Base-by-base conservation (phyloP, 208 protist species). In the Zelonia costaricensis region DNA sequence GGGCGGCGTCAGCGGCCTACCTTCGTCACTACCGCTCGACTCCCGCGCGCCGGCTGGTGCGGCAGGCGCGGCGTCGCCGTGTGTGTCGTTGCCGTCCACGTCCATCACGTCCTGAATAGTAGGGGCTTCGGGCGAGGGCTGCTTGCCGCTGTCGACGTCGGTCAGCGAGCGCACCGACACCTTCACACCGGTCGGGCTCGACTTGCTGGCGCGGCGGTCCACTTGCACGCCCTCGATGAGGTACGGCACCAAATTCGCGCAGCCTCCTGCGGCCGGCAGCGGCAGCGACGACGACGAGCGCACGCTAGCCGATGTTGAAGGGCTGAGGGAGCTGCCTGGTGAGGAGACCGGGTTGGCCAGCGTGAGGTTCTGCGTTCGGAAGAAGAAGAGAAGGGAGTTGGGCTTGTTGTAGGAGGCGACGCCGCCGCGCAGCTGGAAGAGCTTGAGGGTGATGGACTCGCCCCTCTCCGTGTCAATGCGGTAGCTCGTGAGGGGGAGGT, bases 361-460 rank as follows among this genome's bases (percentile, higher is more conserved):
- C 3, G 72, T 88, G n/a, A 93, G 33, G 55, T 92, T 89, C 36
- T 92, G 74, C 22, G 81, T 73, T 31, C 78, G 51, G 30, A 90
- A 74, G 52, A 74, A 75, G 43, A 95, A 75, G 18, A 80, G 64
- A 8, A 76, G 27, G n/a, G 86, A 87, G 51, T 74, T 65, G 0
- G 58, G 57, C 46, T 71, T 66, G 70, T 95, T 92, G 74, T 83
- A 90, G 33, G 55, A 69, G 8, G 62, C 62, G 5, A 85, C 48
- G 1, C 63, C 69, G n/a, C 66, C 51, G 51, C 55, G 64, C 10
- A 93, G 62, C 60, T 84, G 74, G 25, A 82, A 82, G 22, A 91
- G 59, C 44, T 74, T 72, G 3, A 95, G 68, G 10, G 60, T 72
- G 31, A 77, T 54, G 20, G 31, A 69, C 60, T 86, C 76, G 36